A percentile compares a stretch with the other conserved stretches of the same genome.
These are phyloP conservation scores for Phytopythium mirpurense DNA, from an alignment of 352 stramenopile species.

Conservation along the genomic window DNA sequence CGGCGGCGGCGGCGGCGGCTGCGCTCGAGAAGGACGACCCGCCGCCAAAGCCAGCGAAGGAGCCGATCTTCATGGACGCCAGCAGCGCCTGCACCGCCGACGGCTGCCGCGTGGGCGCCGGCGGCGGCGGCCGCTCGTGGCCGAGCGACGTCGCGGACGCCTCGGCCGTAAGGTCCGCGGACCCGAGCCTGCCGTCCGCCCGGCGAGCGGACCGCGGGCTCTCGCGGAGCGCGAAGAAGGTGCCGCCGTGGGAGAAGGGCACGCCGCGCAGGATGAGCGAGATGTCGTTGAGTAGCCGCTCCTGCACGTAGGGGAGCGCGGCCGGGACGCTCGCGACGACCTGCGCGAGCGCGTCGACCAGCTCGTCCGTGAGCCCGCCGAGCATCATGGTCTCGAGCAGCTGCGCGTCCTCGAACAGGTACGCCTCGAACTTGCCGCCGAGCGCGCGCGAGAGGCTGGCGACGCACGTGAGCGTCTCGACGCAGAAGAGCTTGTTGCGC, in stretches of 20 bases:
- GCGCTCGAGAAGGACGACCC: conserved; percentile 8
- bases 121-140: conserved; percentile 12
- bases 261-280: conserved; percentile 91
- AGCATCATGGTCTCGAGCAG: conserved; percentile 85
- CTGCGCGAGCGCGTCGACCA: conserved; percentile 92
- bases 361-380: conserved; percentile 89
- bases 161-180: conserved; percentile 17
- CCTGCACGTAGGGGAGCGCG: conserved; percentile 88
- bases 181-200: not conserved
- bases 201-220: not conserved
- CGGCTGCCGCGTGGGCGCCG: conserved; percentile 26
- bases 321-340: conserved; percentile 89
- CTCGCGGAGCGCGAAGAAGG: not conserved
- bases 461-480: conserved; percentile 80
- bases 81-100: conserved; percentile 65
- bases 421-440: conserved; percentile 56
- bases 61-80: conserved; percentile 66
- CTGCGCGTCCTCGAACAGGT: conserved; percentile 51
- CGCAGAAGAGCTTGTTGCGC: conserved; percentile 76
- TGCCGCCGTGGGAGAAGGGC: conserved; percentile 43
- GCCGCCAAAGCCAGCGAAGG: conserved; percentile 24
- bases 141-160: conserved; percentile 15
- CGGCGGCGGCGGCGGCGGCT: not conserved
- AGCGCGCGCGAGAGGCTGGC: conserved; percentile 68
- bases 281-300: conserved; percentile 95